These are phyloP conservation scores for Boletus semigastroideus DNA, from an alignment of 1,284 basidiomycete genomes.

Conservation along the genomic window DNA sequence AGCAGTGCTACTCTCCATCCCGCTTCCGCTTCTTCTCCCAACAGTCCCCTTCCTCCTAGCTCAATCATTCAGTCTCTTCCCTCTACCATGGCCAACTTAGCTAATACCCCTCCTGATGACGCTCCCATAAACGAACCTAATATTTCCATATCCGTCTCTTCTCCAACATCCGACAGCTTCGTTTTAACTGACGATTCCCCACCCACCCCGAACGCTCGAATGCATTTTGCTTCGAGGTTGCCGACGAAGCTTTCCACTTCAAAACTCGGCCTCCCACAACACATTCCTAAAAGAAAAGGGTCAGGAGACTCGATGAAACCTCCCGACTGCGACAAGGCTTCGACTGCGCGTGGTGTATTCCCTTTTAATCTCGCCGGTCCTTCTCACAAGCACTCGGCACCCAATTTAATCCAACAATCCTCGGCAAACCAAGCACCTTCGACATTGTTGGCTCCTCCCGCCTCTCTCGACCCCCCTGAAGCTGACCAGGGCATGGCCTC, in stretches of 20 bases:
- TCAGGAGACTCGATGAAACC: slow-evolving; percentile 39
- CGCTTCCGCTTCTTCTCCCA: slow-evolving; percentile 16
- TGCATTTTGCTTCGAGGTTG: slow-evolving; percentile 67
- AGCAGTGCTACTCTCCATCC: slow-evolving; percentile 39
- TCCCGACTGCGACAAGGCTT: slow-evolving; percentile 28
- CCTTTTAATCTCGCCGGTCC: slow-evolving; percentile 32
- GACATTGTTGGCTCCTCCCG: slow-evolving; percentile 51
- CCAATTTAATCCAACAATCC: slow-evolving; percentile 17
- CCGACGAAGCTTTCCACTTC: slow-evolving; percentile 63
- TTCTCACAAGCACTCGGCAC: slow-evolving; percentile 30
- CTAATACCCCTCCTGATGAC: slow-evolving; percentile 26
- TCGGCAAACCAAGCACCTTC: slow-evolving; percentile 31
- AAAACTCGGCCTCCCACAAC: slow-evolving; percentile 40
- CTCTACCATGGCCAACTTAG: slow-evolving; percentile 24
- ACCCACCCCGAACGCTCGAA: slow-evolving; percentile 20
- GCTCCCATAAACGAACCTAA: slow-evolving; percentile 23
- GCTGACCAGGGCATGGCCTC: slow-evolving; percentile 30
- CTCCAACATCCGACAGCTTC: slow-evolving; percentile 27
- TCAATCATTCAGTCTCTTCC: slow-evolving; percentile 50
- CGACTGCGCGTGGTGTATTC: slow-evolving; percentile 33
- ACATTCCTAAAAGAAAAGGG: slow-evolving; percentile 54
- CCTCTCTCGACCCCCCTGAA: slow-evolving; percentile 36
- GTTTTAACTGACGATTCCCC: slow-evolving; percentile 23
- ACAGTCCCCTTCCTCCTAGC: slow-evolving; percentile 32
- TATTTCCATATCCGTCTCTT: slow-evolving; percentile 40